Conservation (phyloP, 345 rosid species). For the Lepidium didymum region DNA sequence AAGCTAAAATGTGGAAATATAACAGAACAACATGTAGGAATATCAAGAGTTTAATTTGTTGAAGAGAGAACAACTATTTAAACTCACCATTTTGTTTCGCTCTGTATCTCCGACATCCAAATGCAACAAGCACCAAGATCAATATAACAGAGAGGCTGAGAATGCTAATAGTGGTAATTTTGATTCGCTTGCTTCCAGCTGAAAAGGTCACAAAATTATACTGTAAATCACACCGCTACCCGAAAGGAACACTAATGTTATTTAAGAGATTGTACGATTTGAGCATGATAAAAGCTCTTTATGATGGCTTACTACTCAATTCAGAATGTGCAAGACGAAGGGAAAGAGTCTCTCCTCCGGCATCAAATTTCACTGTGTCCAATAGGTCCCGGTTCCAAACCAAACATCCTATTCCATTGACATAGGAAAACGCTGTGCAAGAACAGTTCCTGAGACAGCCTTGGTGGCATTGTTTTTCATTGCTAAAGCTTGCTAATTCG, state of each 20-base stretch:
- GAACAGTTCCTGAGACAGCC: conserved; percentile 45
- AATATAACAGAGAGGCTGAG: conserved; percentile 16
- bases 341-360: conserved; percentile 33
- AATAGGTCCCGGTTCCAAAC: conserved; percentile 48
- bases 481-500: conserved; percentile 3
- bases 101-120: conserved; percentile 21
- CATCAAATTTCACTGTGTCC: conserved; percentile 39
- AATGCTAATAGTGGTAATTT: not conserved
- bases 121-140: conserved; percentile 17
- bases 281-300: not conserved
- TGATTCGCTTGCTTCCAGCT: conserved; percentile 28
- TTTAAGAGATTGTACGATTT: not conserved
- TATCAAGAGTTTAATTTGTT: not conserved
- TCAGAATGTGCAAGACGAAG: conserved; percentile 59
- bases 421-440: conserved; percentile 46
- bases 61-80: not conserved
- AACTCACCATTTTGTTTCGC: conserved; percentile 15
- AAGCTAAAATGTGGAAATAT: not conserved
- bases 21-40: not conserved
- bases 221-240: conserved; percentile 5
- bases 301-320: conserved; percentile 43
- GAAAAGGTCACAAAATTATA: not conserved
- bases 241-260: not conserved
- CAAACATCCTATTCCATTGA: conserved; percentile 48
- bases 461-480: conserved; percentile 15